Percentiles rank a stretch among this genome's conserved stretches.
Evolutionary conservation across 345 rosid genomes (phyloP).

Genomic region (Psidium friedrichsthalianum): DNA sequence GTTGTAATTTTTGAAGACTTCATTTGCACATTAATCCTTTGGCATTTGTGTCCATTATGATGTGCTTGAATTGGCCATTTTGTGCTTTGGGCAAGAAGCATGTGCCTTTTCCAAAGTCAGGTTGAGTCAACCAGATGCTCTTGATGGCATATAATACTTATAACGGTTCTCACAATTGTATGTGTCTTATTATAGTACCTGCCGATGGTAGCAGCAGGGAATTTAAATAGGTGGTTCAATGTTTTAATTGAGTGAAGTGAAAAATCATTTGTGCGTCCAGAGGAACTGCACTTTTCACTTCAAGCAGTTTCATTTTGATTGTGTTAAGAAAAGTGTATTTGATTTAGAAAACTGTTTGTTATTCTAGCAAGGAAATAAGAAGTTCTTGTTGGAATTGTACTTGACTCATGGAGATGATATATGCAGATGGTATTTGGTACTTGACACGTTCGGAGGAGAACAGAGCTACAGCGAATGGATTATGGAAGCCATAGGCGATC

Average conservation of each 20-base stretch:
- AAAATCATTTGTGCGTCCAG: neutral
- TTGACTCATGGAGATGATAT: neutral
- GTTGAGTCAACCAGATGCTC: neutral
- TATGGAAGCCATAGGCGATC: slow-evolving; percentile 1
- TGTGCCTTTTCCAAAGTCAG: neutral
- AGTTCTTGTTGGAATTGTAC: neutral
- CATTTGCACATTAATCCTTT: neutral
- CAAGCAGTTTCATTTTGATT: neutral
- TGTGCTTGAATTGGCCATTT: neutral
- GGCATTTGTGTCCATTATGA: neutral
- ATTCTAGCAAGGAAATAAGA: neutral
- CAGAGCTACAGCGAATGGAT: neutral
- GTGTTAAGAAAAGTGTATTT: neutral
- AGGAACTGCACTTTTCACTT: neutral
- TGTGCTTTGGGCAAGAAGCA: neutral
- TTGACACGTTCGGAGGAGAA: neutral
- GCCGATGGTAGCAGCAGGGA: neutral
- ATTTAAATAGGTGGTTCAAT: neutral
- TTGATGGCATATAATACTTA: neutral
- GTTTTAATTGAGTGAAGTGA: neutral
- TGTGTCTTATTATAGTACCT: neutral
- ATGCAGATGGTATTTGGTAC: neutral
- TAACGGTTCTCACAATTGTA: neutral
- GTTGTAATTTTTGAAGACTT: neutral
- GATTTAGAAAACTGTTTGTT: neutral